Base-by-base conservation (phyloP, 176 grass and related monocot genomes). In the Carex pumila region DNA sequence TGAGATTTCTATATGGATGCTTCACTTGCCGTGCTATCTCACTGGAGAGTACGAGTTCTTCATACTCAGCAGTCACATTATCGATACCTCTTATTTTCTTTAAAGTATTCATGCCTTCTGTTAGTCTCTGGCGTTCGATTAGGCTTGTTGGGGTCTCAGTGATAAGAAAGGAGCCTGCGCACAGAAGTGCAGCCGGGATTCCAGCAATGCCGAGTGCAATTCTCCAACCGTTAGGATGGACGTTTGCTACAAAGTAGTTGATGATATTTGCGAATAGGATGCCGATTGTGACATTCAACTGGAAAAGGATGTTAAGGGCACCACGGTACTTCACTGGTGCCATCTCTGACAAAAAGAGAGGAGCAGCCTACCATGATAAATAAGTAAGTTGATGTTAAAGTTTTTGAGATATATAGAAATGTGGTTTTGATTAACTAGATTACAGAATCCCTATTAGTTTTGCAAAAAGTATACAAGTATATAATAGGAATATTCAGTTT, bases 291-390 rank as follows among this genome's bases (percentile, higher is more conserved):
- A 92, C 90, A 49, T 92, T 79, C 70, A 94, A 89, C 81, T 95
- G 93, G 86, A 95, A 95, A 54, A 95, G 81, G 81, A 92, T 92
- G 84, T 95, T 92, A 64, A 95, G 88, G 37, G 74, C 93, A 9
- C 93, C 93, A 3, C 93, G 93, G 86, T 87, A 61, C 60, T 80
- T 87, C 2, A 83, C 84, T 0, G 90, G 93, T 19, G 93, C 90
- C 14, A 95, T 88, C 87, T 95, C 93, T 0, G 93, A 90, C 1
- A 95, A 77, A 63, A 92, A 95, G 3, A 95, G 86, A 19, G 93
- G 93, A 15, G 87, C 90, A 5, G 93, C 93, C 92, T 94, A 59
- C 63, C 58, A 58, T 13, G 49, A 71, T 32, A 80, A 5, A 68
- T 45, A 71, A 55, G 17, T 43, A 70, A 55, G 25, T 7, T 17